Base-by-base conservation (phyloP, 306 rosid species). In the Pyrus pyrifolia region DNA sequence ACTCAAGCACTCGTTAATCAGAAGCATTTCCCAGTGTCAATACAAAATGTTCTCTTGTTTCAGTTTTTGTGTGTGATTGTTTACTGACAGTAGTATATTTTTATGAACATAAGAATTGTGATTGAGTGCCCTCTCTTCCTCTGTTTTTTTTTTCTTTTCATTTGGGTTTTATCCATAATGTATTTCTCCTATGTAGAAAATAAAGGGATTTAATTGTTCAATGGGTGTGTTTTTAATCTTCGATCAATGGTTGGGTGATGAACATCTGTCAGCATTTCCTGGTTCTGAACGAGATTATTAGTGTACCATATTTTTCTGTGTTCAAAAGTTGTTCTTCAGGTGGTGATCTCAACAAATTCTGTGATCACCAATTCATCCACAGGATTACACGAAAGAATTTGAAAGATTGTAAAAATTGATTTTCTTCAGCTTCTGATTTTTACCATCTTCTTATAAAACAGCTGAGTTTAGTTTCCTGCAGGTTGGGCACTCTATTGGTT, bases 401-500 rank as follows among this genome's bases (percentile, higher is more conserved):
- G 10, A 11, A 75, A 46, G 73, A 53, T 27, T 29, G 73, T 67
- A 61, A 14, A 75, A 71, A 38, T 64, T 68, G 67, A 30, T 59
- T n/a, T 68, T 63, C 18, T 49, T 15, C 9, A 9, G 8, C 18
- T 76, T 61, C 63, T 67, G 77, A 38, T 29, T 70, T 57, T 40
- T 81, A 65, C 46, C 27, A 67, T 52, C 45, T 74, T 52, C 40
- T 74, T 23, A 13, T 27, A 27, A 68, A 33, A 72, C 61, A 70
- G 67, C 55, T 49, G 21, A 49, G 27, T 72, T 11, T 44, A 40
- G 62, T 80, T 85, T 75, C 35, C 73, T 52, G 80, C 79, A 95
- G 97, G 87, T 92, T 70, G 98, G 98, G 22, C 98, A 92, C 82
- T 95, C 98, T 73, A 86, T 95, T 79, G 97, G 98, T 76, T 83